Conservation (phyloP, 106 monocot genomes). For the Apostasia shenzhenica region DNA sequence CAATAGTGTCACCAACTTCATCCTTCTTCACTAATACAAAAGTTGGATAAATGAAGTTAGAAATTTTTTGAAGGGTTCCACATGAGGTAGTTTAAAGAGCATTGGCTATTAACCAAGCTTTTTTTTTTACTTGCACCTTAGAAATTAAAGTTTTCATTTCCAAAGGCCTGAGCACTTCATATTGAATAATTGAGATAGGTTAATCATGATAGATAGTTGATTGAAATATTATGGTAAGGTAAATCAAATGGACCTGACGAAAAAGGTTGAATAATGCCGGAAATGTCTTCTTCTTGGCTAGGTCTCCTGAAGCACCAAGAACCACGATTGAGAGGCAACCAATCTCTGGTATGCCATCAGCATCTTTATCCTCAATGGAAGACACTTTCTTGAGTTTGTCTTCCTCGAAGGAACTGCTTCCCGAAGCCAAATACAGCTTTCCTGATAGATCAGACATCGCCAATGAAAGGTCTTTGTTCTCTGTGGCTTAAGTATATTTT, state of each 20-base stretch:
- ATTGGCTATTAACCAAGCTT: no score
- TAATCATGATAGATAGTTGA: not conserved
- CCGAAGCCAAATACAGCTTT: not conserved
- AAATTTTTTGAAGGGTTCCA: no score
- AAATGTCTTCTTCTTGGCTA: constrained; percentile 98
- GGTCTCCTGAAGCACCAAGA: constrained; percentile 97
- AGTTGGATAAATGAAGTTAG: no score
- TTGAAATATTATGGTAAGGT: not conserved
- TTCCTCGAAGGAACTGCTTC: constrained; percentile 10
- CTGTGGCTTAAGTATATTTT: no score
- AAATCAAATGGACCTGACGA: constrained; percentile 48
- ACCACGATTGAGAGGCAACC: constrained; percentile 63
- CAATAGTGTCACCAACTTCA: no score
- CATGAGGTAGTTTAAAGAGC: no score
- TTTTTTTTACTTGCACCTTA: no score
- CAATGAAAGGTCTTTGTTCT: not conserved
- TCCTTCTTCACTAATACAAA: no score
- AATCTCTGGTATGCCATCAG: constrained; percentile 21
- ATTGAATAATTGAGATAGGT: no score
- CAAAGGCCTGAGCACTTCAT: no score
- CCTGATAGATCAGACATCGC: constrained; percentile 5
- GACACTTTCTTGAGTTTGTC: constrained; percentile 5
- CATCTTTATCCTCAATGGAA: constrained; percentile 24
- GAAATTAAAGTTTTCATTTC: no score
- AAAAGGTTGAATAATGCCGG: constrained; percentile 85